A percentile compares a stretch with the other conserved stretches of the same genome.
Conservation (phyloP, 495 filamentous ascomycete genomes). For the Recurvomyces mirabilis region DNA sequence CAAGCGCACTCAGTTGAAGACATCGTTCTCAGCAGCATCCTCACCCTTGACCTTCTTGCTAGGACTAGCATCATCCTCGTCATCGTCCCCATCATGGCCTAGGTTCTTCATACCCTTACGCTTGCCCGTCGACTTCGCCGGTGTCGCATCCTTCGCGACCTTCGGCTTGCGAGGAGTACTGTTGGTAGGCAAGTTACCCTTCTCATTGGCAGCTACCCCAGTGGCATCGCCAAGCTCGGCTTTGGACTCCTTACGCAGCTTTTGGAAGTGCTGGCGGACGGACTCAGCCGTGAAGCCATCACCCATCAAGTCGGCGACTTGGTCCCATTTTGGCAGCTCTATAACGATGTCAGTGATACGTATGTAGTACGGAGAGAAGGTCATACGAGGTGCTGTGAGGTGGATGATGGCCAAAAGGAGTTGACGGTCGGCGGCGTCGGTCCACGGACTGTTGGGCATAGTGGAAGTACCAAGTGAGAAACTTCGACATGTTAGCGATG, state of each 20-base stretch:
- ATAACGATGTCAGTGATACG: neutral
- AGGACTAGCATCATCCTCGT: conserved; percentile 12
- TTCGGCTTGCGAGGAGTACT: conserved; percentile 6
- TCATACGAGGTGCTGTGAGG: conserved; percentile 2
- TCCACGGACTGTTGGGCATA: too few species aligned
- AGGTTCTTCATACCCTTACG: conserved; percentile 1
- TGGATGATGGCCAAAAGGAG: conserved; percentile 22
- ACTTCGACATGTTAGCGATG: too few species aligned
- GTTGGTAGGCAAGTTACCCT: neutral
- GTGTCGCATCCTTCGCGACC: neutral
- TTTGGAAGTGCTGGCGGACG: conserved; percentile 20
- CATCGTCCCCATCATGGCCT: neutral
- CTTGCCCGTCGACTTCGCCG: conserved; percentile 7
- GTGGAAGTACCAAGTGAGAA: too few species aligned
- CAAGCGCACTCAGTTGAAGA: neutral
- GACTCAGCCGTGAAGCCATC: conserved; percentile 19
- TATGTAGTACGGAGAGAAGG: neutral
- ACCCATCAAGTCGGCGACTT: conserved; percentile 18
- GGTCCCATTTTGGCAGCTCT: conserved; percentile 17
- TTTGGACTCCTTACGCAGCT: conserved; percentile 16
- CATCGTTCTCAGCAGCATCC: neutral
- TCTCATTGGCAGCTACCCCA: neutral
- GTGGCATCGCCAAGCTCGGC: conserved; percentile 6
- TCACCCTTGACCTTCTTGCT: conserved; percentile 13
- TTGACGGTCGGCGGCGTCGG: conserved; percentile 12